Base-by-base conservation (phyloP, 257 asterid species). In the Cruciata laevipes region DNA sequence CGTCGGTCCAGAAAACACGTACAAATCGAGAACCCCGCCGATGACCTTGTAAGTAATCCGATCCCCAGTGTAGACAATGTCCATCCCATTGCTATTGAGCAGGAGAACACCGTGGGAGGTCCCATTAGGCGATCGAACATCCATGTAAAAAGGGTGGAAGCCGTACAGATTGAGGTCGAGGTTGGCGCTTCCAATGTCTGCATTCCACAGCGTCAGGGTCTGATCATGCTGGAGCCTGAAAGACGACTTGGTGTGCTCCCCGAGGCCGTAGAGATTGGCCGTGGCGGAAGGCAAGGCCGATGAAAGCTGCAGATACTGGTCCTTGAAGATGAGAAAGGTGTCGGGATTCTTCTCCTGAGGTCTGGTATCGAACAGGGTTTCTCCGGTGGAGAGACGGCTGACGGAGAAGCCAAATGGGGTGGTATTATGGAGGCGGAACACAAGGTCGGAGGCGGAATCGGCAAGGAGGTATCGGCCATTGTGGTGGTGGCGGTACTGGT, bases 121-220 rank as follows among this genome's bases (percentile, higher is more conserved):
- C 61, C 97, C 98, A 17, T 72, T 73, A 0, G 93, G 92, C 70
- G 88, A 74, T 21, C 95, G 75, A 7, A 91, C 85, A 60, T 91
- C 98, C 91, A 92, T 75, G 72, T 93, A 86, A 67, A 93, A 93
- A 3, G 98, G 98, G 73, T 90, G 98, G 3, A 95, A 83, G 0
- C 98, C 98, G 47, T 93, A 90, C 71, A 93, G 68, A 44, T 93
- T 93, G 66, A 90, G 51, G 64, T 90, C 94, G 31, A 42, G n/a
- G 38, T 75, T 85, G 0, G 73, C 75, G 61, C 96, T 89, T 3
- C 9, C 82, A 11, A 81, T 85, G 76, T 88, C 98, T 35, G 94
- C 88, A 63, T 84, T 81, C 98, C 98, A 93, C 1, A 90, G 83
- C 1, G 97, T 93, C n/a, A 93, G 79, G 0, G 82, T 86, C 78